These are phyloP conservation scores for Colletotrichum simmondsii DNA, from an alignment of 2,329 filamentous ascomycete genomes.

Conservation along the genomic window DNA sequence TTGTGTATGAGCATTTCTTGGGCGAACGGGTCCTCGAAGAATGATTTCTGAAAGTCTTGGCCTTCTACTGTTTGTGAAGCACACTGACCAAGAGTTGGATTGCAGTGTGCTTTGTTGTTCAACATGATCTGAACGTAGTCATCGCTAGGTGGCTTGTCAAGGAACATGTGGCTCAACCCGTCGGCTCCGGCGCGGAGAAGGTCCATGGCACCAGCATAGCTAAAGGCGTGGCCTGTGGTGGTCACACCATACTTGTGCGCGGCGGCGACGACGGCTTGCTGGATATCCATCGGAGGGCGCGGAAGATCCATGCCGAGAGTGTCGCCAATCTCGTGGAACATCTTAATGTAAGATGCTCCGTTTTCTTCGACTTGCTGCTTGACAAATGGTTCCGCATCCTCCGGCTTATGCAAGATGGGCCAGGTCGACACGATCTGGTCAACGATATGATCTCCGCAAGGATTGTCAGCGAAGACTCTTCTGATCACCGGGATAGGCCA, in stretches of 20 bases:
- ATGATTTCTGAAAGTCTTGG: conserved; percentile 31
- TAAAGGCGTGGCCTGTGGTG: conserved; percentile 12
- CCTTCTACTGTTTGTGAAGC: conserved; percentile 40
- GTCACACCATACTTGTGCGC: background rate
- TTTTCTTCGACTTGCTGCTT: conserved; percentile 41
- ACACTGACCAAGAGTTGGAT: conserved; percentile 38
- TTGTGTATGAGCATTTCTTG: background rate
- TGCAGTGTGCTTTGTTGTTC: conserved; percentile 38
- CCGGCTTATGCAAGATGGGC: conserved; percentile 51
- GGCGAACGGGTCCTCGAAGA: background rate
- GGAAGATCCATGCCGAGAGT: conserved; percentile 48
- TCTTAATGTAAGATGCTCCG: conserved; percentile 61
- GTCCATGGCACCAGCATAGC: conserved; percentile 40
- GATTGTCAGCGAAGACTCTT: conserved; percentile 31
- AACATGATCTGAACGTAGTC: conserved; percentile 39
- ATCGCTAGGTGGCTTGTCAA: conserved; percentile 40
- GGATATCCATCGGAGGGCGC: conserved; percentile 54
- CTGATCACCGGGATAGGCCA: conserved; percentile 52
- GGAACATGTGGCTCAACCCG: conserved; percentile 45
- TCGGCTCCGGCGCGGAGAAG: conserved; percentile 42
- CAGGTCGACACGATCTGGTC: conserved; percentile 48
- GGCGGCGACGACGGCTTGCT: conserved; percentile 42
- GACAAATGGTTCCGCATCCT: conserved; percentile 54
- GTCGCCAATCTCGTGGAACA: conserved; percentile 60
- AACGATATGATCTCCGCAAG: conserved; percentile 6